Percentiles rank a stretch among this genome's conserved stretches.
Conservation (phyloP, 495 filamentous ascomycete genomes). For the Achaetomiella virescens region DNA sequence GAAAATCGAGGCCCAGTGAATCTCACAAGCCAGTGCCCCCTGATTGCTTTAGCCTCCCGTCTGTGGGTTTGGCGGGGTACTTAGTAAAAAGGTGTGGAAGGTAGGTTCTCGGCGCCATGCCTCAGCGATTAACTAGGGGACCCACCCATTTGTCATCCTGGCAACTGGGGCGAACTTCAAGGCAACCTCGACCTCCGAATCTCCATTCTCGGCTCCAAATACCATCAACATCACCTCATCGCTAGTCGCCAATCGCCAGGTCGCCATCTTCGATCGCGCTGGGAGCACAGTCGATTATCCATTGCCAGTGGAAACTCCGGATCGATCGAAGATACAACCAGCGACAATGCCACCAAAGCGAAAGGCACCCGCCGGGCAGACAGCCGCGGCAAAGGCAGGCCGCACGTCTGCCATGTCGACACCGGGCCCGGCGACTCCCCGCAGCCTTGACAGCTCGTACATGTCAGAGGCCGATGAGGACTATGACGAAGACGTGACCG, state of each 20-base stretch:
- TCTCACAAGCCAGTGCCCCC: neutral
- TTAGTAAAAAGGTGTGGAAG: neutral
- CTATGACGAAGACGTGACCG: constrained; percentile 60
- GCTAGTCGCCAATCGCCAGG: too few relatives aligned
- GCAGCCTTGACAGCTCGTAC: constrained; percentile 56
- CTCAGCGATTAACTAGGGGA: too few relatives aligned
- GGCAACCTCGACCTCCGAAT: neutral
- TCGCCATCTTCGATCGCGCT: neutral
- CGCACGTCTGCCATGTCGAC: constrained; percentile 60
- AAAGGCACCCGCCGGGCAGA: constrained; percentile 58
- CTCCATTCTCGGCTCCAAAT: neutral
- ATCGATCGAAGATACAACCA: constrained; percentile 2
- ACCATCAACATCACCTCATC: neutral
- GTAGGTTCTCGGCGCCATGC: neutral
- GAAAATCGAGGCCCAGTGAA: neutral
- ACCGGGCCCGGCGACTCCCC: constrained; percentile 59
- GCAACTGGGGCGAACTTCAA: neutral
- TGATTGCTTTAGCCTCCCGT: neutral
- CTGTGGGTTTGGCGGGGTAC: neutral
- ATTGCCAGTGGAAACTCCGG: neutral
- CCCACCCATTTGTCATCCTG: neutral
- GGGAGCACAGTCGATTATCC: neutral
- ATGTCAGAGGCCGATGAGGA: constrained; percentile 49
- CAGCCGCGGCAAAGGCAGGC: constrained; percentile 45
- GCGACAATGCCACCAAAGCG: constrained; percentile 67